Evolutionary conservation across 2,329 filamentous ascomycete species (phyloP).

Genomic region (Pseudopyrenochaeta lycopersici): DNA sequence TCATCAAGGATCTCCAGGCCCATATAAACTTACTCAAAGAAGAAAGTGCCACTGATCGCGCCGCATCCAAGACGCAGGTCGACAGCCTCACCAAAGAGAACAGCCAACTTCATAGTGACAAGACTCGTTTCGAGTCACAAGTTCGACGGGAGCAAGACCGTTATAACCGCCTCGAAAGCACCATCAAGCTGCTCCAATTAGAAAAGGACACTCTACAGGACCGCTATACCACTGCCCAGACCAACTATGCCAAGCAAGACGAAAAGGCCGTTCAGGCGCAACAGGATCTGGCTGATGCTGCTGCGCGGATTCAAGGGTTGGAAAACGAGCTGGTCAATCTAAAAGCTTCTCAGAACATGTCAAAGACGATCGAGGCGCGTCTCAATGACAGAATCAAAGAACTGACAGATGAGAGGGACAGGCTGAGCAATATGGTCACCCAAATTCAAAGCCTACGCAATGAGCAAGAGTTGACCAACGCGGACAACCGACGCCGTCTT

Average conservation of each 20-base stretch:
- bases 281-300: constrained; percentile 89
- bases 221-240: constrained; percentile 77
- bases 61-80: constrained; percentile 83
- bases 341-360: constrained; percentile 93
- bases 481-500: constrained; percentile 81
- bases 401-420: constrained; percentile 82
- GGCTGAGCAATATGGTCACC: constrained; percentile 82
- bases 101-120: constrained; percentile 80
- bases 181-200: constrained; percentile 81
- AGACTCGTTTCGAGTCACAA: constrained; percentile 81
- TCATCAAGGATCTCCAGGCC: constrained; percentile 85
- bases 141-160: constrained; percentile 82
- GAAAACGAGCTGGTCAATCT: constrained; percentile 91
- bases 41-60: constrained; percentile 82
- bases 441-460: constrained; percentile 91
- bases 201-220: constrained; percentile 91
- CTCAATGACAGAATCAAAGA: constrained; percentile 88
- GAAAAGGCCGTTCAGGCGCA: constrained; percentile 89
- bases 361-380: constrained; percentile 91
- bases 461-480: constrained; percentile 85
- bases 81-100: constrained; percentile 85
- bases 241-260: constrained; percentile 89
- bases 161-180: constrained; percentile 87
- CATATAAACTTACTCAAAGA: constrained; percentile 91
- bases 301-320: constrained; percentile 82